Evolutionary conservation across 768 basidiomycete species (phyloP), one percentile per base, ranked within the genome.

Genomic region (Phylloporus sp.): DNA sequence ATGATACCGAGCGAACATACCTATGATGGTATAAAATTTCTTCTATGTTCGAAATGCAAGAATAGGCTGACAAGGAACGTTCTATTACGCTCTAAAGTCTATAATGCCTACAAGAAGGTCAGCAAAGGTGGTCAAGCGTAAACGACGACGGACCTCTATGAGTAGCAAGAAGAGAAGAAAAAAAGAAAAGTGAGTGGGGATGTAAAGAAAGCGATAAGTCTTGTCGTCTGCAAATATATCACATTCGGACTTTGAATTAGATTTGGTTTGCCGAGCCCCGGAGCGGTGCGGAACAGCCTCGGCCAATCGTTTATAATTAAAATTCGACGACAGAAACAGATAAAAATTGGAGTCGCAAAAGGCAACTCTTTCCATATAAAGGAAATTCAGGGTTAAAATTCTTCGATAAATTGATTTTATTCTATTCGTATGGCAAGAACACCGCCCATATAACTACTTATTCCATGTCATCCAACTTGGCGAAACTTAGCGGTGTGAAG

Each of bases 41-140:
- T 62, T 69, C 63, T 63, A 64, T 55, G 57, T 57, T 49, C 42
- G 55, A 64, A 62, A 71, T 64, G 69, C 68, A 71, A 73, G 69
- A 44, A 69, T 60, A 71, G 68, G 73, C 71, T 65, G 74, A 78
- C 77, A 79, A 72, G 71, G 73, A 69, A 79, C 71, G 76, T 73
- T 86, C 80, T 86, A 87, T 68, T 57, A 59, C 27, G 48, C 46
- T 75, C 71, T 77, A 73, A 54, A 55, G 54, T 60, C 59, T 72
- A 70, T 54, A 60, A 54, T 57, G 70, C 73, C 74, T 72, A 36
- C 1, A 24, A 35, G 42, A 54, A 23, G 24, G 15, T 51, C 29
- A 57, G 26, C 4, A 8, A 26, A 0, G 5, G 15, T 1, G 26
- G 22, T 3, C 5, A 13, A 33, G 40, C 24, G 21, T 24, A 22